These are phyloP conservation scores for Veloboletus limbatus DNA, from an alignment of 1,284 basidiomycete species.

Conservation along the genomic window DNA sequence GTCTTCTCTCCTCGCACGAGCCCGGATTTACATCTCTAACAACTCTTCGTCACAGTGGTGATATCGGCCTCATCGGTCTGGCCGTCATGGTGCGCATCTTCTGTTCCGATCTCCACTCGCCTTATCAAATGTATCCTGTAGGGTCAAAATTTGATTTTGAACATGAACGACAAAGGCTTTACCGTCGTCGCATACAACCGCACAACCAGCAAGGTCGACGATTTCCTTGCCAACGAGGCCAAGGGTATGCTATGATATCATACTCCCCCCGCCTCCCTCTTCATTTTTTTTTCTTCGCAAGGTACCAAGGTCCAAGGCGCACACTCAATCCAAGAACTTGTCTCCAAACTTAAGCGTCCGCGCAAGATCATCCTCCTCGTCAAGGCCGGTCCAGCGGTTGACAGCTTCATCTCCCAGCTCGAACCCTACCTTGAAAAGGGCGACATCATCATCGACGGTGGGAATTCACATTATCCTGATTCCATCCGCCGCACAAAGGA, in stretches of 20 bases:
- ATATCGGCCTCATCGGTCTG: slow-evolving; percentile 92
- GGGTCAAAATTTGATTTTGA: slow-evolving; percentile 96
- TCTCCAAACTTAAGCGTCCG: slow-evolving; percentile 75
- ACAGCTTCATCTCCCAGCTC: slow-evolving; percentile 74
- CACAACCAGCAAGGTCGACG: slow-evolving; percentile 94
- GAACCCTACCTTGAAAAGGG: slow-evolving; percentile 70
- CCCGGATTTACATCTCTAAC: slow-evolving; percentile 2
- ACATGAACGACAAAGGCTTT: slow-evolving; percentile 99
- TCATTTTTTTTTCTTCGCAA: slow-evolving; percentile 35
- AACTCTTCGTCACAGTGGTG: slow-evolving; percentile 54
- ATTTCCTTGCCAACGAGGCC: slow-evolving; percentile 95
- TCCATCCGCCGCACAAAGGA: slow-evolving; percentile 93
- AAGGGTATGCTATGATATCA: slow-evolving; percentile 67
- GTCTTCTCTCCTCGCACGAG: slow-evolving; percentile 13
- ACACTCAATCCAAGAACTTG: slow-evolving; percentile 89
- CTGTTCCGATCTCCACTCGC: slow-evolving; percentile 15
- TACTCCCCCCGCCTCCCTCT: slow-evolving; percentile 9
- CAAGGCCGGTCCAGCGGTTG: slow-evolving; percentile 81
- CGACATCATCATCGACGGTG: slow-evolving; percentile 98
- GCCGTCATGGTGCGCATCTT: slow-evolving; percentile 84
- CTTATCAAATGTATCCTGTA: slow-evolving; percentile 33
- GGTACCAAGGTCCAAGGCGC: slow-evolving; percentile 96
- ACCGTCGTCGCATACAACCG: slow-evolving; percentile 97
- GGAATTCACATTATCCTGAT: slow-evolving; percentile 99
- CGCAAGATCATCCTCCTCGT: slow-evolving; percentile 97